phyloP scores from a whole-genome alignment of 257 asterid genomes.

The Solanum sitiens region DNA sequence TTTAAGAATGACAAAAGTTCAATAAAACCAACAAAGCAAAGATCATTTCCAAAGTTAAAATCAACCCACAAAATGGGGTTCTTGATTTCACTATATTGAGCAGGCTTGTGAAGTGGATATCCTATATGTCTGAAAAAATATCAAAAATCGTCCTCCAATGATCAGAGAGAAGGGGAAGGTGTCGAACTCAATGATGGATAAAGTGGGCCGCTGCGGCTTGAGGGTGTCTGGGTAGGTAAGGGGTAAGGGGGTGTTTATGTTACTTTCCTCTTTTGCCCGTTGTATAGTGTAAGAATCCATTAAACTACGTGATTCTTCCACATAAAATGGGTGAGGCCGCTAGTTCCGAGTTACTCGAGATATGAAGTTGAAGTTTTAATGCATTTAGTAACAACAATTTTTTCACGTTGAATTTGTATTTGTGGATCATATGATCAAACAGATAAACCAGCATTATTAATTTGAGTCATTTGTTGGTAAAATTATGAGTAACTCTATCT shows the following conservation, averaged over 20 bases:
- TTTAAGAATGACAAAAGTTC: not conserved
- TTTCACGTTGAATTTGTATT: no score
- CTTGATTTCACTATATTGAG: not conserved
- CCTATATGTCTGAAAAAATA: not conserved
- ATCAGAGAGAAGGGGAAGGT: not conserved
- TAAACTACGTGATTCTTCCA: no score
- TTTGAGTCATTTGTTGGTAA: no score
- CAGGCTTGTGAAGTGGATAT: not conserved
- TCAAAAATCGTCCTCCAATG: not conserved
- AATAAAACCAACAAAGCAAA: not conserved
- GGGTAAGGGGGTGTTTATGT: not conserved
- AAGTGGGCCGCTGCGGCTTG: not conserved
- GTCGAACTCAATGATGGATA: conserved; percentile 4
- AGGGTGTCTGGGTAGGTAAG: not conserved
- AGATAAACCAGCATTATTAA: no score
- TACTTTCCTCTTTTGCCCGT: not conserved
- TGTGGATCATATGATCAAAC: not conserved
- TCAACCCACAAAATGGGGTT: not conserved
- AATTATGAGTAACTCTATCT: no score
- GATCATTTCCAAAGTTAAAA: not conserved
- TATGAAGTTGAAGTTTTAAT: no score
- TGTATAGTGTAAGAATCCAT: not conserved
- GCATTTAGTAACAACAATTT: not conserved
- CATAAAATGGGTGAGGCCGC: no score
- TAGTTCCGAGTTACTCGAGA: no score